Percentiles rank a stretch among this genome's conserved stretches.
Evolutionary conservation across 2,329 filamentous ascomycete genomes (phyloP).

Genomic region (Ceratocystis colombiana): DNA sequence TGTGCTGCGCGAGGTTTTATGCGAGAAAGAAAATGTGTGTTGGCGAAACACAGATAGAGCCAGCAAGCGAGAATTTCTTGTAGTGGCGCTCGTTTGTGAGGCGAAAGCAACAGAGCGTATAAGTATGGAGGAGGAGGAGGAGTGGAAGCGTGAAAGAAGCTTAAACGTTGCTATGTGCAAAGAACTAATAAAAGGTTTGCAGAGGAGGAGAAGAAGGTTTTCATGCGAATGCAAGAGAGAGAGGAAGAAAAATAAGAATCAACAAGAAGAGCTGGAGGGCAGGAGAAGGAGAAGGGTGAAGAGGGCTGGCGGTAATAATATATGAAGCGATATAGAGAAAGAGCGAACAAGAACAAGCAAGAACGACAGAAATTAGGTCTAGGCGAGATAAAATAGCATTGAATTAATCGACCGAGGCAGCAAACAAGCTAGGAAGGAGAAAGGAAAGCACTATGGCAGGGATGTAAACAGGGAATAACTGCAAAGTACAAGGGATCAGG

Average conservation of each 20-base stretch:
- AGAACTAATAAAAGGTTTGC: constrained; percentile 10
- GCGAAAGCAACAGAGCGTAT: constrained; percentile 6
- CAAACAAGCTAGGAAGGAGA: background rate
- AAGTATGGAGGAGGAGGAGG: background rate
- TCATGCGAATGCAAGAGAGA: background rate
- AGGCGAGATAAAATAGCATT: background rate
- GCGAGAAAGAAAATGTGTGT: background rate
- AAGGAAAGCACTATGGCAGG: constrained; percentile 3
- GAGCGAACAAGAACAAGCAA: background rate
- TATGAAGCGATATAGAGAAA: constrained; percentile 15
- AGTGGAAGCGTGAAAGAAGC: constrained; percentile 9
- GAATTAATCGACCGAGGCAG: background rate
- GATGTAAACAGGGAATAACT: constrained; percentile 5
- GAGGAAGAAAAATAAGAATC: background rate
- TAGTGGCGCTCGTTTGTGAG: constrained; percentile 6
- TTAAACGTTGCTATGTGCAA: background rate
- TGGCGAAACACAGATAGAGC: background rate
- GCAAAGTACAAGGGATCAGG: background rate
- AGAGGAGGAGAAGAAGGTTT: background rate
- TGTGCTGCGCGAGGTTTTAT: too few relatives aligned
- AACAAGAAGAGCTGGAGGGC: background rate
- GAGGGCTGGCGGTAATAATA: constrained; percentile 6
- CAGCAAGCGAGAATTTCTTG: background rate
- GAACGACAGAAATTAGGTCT: background rate
- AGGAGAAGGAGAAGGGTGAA: background rate